A percentile compares a stretch with the other conserved stretches of the same genome.
Evolutionary conservation across 148 eudicot genomes (phyloP).

Genomic region (Vaccinium corymbosum): DNA sequence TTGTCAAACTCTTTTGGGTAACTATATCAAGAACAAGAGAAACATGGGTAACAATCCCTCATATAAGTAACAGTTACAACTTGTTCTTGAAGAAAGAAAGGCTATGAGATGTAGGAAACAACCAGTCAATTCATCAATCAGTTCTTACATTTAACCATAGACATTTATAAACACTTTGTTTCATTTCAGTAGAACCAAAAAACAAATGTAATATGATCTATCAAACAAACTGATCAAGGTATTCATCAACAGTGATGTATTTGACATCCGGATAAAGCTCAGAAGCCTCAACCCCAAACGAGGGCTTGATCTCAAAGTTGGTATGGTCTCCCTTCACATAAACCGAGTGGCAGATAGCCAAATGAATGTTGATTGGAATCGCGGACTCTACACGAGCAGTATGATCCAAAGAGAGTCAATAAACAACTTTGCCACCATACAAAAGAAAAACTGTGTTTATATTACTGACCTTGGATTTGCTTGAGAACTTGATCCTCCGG

Average conservation of each 20-base stretch:
- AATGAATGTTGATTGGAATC: slow-evolving; percentile 31
- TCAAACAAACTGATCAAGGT: slow-evolving; percentile 45
- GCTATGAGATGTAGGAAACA: neutral
- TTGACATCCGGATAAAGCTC: slow-evolving; percentile 76
- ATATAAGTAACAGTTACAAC: neutral
- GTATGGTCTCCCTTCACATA: slow-evolving; percentile 61
- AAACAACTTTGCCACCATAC: neutral
- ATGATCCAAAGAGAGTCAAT: neutral
- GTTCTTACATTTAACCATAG: neutral
- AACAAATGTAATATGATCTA: neutral
- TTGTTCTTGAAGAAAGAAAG: neutral
- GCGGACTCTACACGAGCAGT: slow-evolving; percentile 41
- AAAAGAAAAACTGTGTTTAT: neutral
- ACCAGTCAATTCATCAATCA: neutral
- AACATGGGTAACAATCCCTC: neutral
- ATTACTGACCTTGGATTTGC: slow-evolving; percentile 33
- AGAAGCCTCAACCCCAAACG: slow-evolving; percentile 66
- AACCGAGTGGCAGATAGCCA: slow-evolving; percentile 49
- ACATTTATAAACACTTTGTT: neutral
- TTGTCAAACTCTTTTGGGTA: neutral
- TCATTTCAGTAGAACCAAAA: neutral
- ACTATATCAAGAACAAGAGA: neutral
- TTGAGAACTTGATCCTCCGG: slow-evolving; percentile 42
- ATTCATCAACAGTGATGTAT: slow-evolving; percentile 59
- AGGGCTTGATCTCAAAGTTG: slow-evolving; percentile 50